Base-by-base conservation (phyloP, 768 basidiomycete genomes). In the Leccinum ochraceum region DNA sequence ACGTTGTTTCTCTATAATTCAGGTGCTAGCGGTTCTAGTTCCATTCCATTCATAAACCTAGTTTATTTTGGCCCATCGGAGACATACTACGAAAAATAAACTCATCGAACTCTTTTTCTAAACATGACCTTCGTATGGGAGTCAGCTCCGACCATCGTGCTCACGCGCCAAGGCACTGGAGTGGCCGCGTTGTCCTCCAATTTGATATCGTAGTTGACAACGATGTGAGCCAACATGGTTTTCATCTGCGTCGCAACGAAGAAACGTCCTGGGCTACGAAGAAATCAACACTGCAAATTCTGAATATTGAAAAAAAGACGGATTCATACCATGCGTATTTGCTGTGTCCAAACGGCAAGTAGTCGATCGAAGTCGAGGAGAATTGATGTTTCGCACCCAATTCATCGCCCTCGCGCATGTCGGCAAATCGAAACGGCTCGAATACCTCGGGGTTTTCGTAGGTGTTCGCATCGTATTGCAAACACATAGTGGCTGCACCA, bases 151-250 rank as follows among this genome's bases (percentile, higher is more conserved):
- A 20, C 3, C 32, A 20, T 5, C 11, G 32, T 34, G 26, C 52
- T 32, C 17, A 53, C 24, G 30, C 14, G 52, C 52, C 24, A 53
- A 14, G 17, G 30, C 1, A 5, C 17, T 13, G 52, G 52, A 7
- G 2, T 6, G 0, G 52, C 10, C 20, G 32, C 9, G 13, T 26
- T 17, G 2, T 16, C 34, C 36, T 36, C 34, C 20, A 54, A 20
- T 16, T 22, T 37, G 36, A 54, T 0, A 20, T 54, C 34, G 14
- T 54, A 54, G 6, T 14, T 37, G 2, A 54, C 20, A 14, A 54
- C 53, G 53, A 54, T n/a, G 20, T 54, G 53, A 8, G 53, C 53
- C 53, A 54, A 24, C 53, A 54, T 54, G 53, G 36, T 37, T 54
- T 54, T 54, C 32, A 54, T 14, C 8, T 54, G 1, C 22, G 9